Conservation (phyloP, 2,329 filamentous ascomycete species). For the Trichoderma citrinoviride region DNA sequence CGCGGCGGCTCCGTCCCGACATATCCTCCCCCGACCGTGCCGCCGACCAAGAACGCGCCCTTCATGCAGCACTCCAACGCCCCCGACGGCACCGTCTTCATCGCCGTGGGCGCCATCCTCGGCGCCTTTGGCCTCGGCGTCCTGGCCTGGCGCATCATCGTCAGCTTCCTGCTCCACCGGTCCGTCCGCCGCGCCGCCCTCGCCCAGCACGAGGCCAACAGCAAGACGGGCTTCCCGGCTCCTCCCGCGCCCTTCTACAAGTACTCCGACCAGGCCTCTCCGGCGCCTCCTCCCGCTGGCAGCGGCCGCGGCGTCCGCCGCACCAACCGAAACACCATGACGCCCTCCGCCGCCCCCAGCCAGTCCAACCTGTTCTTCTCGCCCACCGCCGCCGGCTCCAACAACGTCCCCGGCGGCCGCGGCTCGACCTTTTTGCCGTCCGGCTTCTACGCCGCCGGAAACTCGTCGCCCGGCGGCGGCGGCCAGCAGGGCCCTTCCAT, state of each 20-base stretch:
- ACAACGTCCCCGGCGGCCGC: conserved; percentile 60
- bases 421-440: conserved; percentile 81
- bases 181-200: conserved; percentile 84
- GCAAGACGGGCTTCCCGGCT: conserved; percentile 63
- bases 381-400: conserved; percentile 73
- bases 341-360: conserved; percentile 57
- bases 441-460: conserved; percentile 81
- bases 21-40: conserved; percentile 72
- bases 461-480: conserved; percentile 46
- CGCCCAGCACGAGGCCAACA: conserved; percentile 66
- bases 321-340: conserved; percentile 48
- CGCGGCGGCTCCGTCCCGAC: conserved; percentile 43
- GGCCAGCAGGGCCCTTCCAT: conserved; percentile 53
- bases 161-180: conserved; percentile 88
- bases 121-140: conserved; percentile 80
- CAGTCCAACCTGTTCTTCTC: conserved; percentile 87
- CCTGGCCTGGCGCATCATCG: conserved; percentile 80
- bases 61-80: conserved; percentile 86
- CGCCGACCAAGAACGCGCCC: conserved; percentile 78
- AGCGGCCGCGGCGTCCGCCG: conserved; percentile 49
- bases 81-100: conserved; percentile 94
- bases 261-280: conserved; percentile 59
- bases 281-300: conserved; percentile 42
- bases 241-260: conserved; percentile 62
- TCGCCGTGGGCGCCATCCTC: conserved; percentile 84